Evolutionary conservation across 2,329 filamentous ascomycete genomes (phyloP).

Genomic region (Cryphonectria japonica): DNA sequence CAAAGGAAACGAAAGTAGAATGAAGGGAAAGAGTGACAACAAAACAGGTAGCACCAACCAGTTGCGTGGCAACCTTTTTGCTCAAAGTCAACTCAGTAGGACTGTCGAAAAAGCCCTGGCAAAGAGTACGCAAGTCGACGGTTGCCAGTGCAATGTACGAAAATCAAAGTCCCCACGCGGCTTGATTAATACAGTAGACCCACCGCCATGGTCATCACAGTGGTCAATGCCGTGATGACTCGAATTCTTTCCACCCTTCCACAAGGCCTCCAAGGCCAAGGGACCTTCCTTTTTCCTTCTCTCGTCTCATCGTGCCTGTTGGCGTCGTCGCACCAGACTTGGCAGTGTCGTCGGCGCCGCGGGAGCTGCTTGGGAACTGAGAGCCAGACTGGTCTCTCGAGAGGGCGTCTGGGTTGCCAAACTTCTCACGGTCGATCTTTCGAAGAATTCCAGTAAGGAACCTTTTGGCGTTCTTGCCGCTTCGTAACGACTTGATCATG

Average conservation of each 20-base stretch:
- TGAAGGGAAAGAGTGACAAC: too few relatives aligned
- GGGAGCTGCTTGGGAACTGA: conserved; percentile 4
- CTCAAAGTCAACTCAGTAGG: not conserved
- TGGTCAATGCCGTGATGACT: conserved; percentile 24
- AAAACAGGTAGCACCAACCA: not conserved
- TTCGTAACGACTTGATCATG: conserved; percentile 35
- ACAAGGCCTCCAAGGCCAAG: conserved; percentile 28
- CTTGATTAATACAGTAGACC: conserved; percentile 5
- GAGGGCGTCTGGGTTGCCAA: conserved; percentile 36
- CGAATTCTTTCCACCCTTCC: conserved; percentile 29
- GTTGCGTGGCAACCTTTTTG: not conserved
- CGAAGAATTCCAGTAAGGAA: conserved; percentile 49
- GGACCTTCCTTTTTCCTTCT: conserved; percentile 38
- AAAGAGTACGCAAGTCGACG: not conserved
- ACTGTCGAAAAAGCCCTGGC: not conserved
- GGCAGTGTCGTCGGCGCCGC: conserved; percentile 10
- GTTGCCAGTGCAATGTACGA: not conserved
- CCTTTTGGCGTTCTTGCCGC: conserved; percentile 45
- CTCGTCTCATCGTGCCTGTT: conserved; percentile 30
- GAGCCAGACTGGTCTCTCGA: conserved; percentile 14
- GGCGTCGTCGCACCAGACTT: conserved; percentile 22
- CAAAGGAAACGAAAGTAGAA: not conserved
- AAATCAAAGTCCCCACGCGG: not conserved
- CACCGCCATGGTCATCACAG: not conserved
- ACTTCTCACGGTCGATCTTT: conserved; percentile 32